phyloP scores from a whole-genome alignment of 441 rosid genomes.

The Erysimum cheiri region DNA sequence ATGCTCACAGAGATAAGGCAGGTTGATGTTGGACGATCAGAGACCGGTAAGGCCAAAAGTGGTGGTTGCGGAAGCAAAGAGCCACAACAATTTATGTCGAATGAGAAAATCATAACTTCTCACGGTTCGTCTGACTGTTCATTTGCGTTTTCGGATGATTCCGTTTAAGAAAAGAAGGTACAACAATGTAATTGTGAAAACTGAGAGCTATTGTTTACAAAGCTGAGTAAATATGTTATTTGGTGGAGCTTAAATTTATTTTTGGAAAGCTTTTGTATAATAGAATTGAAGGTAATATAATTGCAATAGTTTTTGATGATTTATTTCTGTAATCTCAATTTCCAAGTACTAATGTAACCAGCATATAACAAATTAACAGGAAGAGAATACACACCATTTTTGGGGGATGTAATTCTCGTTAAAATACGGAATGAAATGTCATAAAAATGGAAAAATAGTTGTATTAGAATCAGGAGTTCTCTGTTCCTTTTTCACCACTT shows the following conservation, averaged over 20 bases:
- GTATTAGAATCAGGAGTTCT: not conserved
- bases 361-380: not conserved
- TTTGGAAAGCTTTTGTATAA: not conserved
- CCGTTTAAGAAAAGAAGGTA: slow-evolving; percentile 6
- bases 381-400: not conserved
- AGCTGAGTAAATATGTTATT: slow-evolving; percentile 31
- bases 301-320: not conserved
- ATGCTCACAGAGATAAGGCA: slow-evolving; percentile 74
- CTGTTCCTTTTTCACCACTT: not conserved
- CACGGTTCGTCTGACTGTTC: slow-evolving; percentile 43
- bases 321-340: not conserved
- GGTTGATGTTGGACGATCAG: slow-evolving; percentile 30
- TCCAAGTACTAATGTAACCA: not conserved
- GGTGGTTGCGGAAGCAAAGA: slow-evolving; percentile 32
- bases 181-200: slow-evolving; percentile 2
- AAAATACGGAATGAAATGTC: not conserved
- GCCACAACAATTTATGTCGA: slow-evolving; percentile 20
- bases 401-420: not conserved
- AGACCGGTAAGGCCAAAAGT: slow-evolving; percentile 23
- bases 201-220: slow-evolving; percentile 4
- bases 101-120: slow-evolving; percentile 35
- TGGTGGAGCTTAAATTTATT: not conserved
- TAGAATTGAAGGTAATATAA: not conserved
- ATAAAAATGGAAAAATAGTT: not conserved
- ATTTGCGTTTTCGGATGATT: slow-evolving; percentile 41